Conservation (phyloP, 495 filamentous ascomycete species). For the Lophiostoma macrostomum region DNA sequence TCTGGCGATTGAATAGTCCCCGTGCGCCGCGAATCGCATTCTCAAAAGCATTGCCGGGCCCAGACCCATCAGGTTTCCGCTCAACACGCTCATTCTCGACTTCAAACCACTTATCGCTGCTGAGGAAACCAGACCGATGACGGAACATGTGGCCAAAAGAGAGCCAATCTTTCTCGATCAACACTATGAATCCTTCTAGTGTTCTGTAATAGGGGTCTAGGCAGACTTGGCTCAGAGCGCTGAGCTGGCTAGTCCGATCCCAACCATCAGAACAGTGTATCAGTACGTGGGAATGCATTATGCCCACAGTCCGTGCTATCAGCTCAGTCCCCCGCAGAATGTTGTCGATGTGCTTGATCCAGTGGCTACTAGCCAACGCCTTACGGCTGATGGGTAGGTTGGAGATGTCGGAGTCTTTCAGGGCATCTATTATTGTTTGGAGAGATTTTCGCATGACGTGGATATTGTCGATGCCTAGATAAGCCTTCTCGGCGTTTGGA, state of each 20-base stretch:
- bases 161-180: slow-evolving; percentile 97
- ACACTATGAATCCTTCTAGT: slow-evolving; percentile 88
- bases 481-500: slow-evolving; percentile 83
- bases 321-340: slow-evolving; percentile 79
- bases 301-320: slow-evolving; percentile 83
- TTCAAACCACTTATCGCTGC: slow-evolving; percentile 92
- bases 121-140: slow-evolving; percentile 78
- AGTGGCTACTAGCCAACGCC: slow-evolving; percentile 75
- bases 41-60: slow-evolving; percentile 74
- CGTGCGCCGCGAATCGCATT: slow-evolving; percentile 84
- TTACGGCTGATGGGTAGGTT: slow-evolving; percentile 81
- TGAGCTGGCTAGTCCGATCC: slow-evolving; percentile 95
- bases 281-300: slow-evolving; percentile 89
- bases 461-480: slow-evolving; percentile 98
- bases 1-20: slow-evolving; percentile 81
- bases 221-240: slow-evolving; percentile 89
- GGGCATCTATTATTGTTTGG: slow-evolving; percentile 79
- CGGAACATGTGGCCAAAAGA: slow-evolving; percentile 98
- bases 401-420: slow-evolving; percentile 90
- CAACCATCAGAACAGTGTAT: slow-evolving; percentile 99
- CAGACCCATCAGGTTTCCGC: slow-evolving; percentile 36
- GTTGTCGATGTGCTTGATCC: slow-evolving; percentile 85
- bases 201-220: slow-evolving; percentile 96
- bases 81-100: slow-evolving; percentile 69
- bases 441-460: slow-evolving; percentile 96